Evolutionary conservation across 208 protist genomes (phyloP).

Genomic region (Perkinsela sp.): DNA sequence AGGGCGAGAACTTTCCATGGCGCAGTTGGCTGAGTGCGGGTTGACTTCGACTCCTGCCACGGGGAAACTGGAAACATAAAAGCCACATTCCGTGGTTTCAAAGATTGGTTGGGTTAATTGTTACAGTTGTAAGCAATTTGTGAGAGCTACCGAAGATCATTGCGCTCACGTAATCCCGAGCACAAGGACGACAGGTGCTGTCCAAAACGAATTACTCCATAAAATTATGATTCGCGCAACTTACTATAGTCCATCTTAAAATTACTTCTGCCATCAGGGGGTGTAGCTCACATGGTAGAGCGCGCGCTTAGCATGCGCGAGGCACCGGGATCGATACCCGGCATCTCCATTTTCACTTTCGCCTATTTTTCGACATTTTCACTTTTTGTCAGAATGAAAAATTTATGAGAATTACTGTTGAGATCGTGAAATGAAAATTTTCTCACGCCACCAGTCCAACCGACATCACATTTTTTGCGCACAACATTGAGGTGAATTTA

Average conservation of each 20-base stretch:
- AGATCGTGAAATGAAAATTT: no score
- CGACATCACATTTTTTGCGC: no score
- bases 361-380: no score
- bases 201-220: no score
- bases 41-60: not conserved
- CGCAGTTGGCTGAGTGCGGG: not conserved
- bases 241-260: not conserved
- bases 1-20: not conserved
- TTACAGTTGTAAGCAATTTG: constrained; percentile 1
- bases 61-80: not conserved
- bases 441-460: no score
- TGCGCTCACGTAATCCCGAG: constrained; percentile 1
- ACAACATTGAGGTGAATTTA: no score
- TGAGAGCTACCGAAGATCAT: constrained; percentile 1
- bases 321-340: constrained; percentile 1
- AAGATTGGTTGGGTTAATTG: not conserved
- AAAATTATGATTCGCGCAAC: no score
- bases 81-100: not conserved
- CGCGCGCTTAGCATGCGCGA: constrained; percentile 1
- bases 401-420: not conserved
- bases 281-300: constrained; percentile 1
- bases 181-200: not conserved
- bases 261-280: not conserved
- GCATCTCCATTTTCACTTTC: not conserved
- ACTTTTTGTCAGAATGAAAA: not conserved